Conservation (phyloP, 768 basidiomycete species). For the Pleurotus tuoliensis region DNA sequence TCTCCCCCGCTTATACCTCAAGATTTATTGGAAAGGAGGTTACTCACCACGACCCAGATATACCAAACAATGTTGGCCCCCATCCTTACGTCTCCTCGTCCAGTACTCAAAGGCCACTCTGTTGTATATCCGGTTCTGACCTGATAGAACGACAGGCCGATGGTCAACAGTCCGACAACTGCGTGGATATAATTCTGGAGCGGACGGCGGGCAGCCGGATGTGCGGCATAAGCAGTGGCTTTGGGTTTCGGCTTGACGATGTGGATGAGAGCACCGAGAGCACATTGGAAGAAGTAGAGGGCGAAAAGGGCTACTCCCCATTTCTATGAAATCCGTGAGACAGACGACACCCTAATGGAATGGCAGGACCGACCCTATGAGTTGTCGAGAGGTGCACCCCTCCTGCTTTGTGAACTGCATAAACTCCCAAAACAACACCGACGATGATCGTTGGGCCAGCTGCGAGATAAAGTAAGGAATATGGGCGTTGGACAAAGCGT, state of each 20-base stretch:
- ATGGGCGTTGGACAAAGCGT: neutral
- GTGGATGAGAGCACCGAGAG: constrained; percentile 50
- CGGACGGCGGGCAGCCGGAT: constrained; percentile 28
- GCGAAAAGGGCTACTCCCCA: constrained; percentile 47
- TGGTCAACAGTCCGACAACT: constrained; percentile 44
- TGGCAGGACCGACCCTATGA: constrained; percentile 39
- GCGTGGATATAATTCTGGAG: constrained; percentile 59
- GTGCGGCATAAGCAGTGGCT: constrained; percentile 9
- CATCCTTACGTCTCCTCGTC: constrained; percentile 32
- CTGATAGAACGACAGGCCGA: constrained; percentile 48
- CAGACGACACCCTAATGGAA: neutral
- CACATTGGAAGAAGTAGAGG: constrained; percentile 46
- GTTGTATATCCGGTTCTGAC: constrained; percentile 39
- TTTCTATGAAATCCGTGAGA: constrained; percentile 25
- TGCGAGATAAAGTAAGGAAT: constrained; percentile 17
- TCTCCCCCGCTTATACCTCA: neutral
- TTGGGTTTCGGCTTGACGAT: constrained; percentile 40
- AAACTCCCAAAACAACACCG: constrained; percentile 42
- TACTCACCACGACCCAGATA: constrained; percentile 45
- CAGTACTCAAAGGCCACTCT: constrained; percentile 49
- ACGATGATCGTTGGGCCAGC: constrained; percentile 40
- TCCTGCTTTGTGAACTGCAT: constrained; percentile 29
- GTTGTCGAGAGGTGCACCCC: constrained; percentile 35
- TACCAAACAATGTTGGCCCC: constrained; percentile 39
- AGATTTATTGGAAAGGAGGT: neutral